Evolutionary conservation across 2,329 filamentous ascomycete genomes (phyloP).

Genomic region (Thyridium curvatum): DNA sequence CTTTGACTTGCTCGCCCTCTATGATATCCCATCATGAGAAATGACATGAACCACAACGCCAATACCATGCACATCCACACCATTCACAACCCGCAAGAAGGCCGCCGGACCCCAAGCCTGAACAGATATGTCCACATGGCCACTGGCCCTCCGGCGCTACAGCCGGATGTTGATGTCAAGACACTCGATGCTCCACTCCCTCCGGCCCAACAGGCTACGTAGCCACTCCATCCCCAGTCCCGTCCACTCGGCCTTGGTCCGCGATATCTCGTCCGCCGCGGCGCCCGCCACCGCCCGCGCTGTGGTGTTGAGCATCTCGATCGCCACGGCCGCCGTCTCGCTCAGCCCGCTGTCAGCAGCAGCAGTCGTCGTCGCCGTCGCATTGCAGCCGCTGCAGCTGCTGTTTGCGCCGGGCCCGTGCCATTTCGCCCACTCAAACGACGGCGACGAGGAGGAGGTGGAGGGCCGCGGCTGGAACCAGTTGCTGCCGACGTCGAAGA

Average conservation of each 20-base stretch:
- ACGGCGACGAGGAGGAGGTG: slow-evolving; percentile 17
- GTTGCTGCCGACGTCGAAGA: slow-evolving; percentile 87
- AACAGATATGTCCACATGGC: background rate
- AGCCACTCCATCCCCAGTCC: slow-evolving; percentile 82
- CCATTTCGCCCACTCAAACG: background rate
- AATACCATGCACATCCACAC: background rate
- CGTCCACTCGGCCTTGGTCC: slow-evolving; percentile 59
- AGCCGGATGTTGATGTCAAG: slow-evolving; percentile 81
- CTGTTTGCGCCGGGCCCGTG: too few species aligned
- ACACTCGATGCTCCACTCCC: slow-evolving; percentile 88
- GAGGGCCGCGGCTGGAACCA: slow-evolving; percentile 80
- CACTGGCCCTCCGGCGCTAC: slow-evolving; percentile 26
- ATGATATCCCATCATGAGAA: too few species aligned
- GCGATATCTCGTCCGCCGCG: slow-evolving; percentile 55
- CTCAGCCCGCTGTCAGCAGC: slow-evolving; percentile 33
- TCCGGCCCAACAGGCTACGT: slow-evolving; percentile 69
- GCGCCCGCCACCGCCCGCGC: slow-evolving; percentile 61
- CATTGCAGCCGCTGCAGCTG: slow-evolving; percentile 9
- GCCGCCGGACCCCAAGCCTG: background rate
- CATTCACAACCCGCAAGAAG: too few species aligned
- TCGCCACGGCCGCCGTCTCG: slow-evolving; percentile 30
- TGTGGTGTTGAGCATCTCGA: slow-evolving; percentile 61
- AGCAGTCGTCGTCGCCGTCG: slow-evolving; percentile 18
- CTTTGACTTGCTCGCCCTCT: too few species aligned
- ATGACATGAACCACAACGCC: background rate